Percentiles rank a stretch among this genome's conserved stretches.
These are phyloP conservation scores for Aquilaria sinensis DNA, from an alignment of 345 rosid species.

Conservation along the genomic window DNA sequence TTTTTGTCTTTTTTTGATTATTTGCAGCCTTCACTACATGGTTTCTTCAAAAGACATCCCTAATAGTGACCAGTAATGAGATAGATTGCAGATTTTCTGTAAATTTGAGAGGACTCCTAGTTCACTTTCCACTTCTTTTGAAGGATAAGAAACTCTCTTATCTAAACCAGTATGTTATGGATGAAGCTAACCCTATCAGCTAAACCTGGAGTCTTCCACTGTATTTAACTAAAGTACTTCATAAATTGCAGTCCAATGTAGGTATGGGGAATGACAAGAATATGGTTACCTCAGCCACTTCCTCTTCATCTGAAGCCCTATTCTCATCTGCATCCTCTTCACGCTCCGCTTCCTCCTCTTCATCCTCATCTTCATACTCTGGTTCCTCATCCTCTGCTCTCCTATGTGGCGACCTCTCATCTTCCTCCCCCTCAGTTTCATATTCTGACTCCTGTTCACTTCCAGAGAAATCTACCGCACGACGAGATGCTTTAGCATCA, in stretches of 20 bases:
- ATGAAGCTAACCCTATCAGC: not conserved
- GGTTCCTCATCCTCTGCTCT: constrained; percentile 69
- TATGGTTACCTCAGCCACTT: constrained; percentile 45
- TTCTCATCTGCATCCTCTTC: constrained; percentile 46
- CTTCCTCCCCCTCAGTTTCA: constrained; percentile 87
- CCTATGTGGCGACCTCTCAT: constrained; percentile 55
- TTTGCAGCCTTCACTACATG: too few species aligned
- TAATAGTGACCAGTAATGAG: too few species aligned
- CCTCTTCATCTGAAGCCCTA: constrained; percentile 69
- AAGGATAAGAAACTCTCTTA: too few species aligned
- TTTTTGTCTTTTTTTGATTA: too few species aligned
- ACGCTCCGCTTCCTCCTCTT: constrained; percentile 48
- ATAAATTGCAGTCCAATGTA: not conserved
- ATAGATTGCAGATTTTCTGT: too few species aligned
- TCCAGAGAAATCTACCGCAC: constrained; percentile 70
- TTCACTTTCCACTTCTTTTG: too few species aligned
- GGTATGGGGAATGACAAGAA: not conserved
- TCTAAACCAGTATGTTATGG: too few species aligned
- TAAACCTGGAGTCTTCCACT: not conserved
- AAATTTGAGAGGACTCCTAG: too few species aligned
- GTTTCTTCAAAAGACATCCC: too few species aligned
- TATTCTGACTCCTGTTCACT: constrained; percentile 95
- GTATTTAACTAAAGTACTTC: not conserved
- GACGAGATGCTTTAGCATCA: constrained; percentile 53
- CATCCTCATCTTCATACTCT: constrained; percentile 83